phyloP scores from a whole-genome alignment of 2,329 filamentous ascomycete species.

The Xylariales sp. region DNA sequence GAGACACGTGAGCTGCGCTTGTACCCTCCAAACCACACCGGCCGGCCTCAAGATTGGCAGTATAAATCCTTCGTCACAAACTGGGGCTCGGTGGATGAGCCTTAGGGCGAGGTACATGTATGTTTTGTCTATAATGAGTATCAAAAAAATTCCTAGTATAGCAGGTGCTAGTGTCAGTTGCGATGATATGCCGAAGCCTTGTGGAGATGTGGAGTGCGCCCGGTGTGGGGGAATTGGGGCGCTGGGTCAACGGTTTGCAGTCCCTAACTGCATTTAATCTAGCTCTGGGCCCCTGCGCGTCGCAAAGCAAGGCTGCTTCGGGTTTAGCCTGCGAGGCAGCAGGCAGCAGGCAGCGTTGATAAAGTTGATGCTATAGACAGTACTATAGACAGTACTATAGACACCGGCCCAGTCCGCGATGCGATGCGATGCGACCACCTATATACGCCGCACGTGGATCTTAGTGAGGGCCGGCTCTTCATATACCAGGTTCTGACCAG shows the following conservation, averaged over 20 bases:
- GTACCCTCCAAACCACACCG: not conserved
- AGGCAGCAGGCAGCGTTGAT: not conserved
- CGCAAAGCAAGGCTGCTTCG: constrained; percentile 25
- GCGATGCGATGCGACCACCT: not conserved
- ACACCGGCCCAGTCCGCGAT: not conserved
- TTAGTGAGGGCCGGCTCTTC: not conserved
- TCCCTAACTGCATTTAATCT: not conserved
- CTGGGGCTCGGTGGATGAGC: not conserved
- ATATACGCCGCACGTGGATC: not conserved
- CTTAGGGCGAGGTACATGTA: not conserved
- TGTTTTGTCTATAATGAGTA: not conserved
- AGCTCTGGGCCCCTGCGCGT: not conserved
- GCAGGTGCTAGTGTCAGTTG: not conserved
- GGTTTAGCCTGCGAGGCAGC: constrained; percentile 33
- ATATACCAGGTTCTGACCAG: not conserved
- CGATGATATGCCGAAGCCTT: constrained; percentile 11
- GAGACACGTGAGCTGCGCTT: not conserved
- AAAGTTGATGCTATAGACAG: not conserved
- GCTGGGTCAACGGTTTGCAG: not conserved
- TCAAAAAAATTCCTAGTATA: not conserved
- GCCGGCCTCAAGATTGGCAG: not conserved
- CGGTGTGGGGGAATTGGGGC: not conserved
- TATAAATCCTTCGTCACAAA: not conserved
- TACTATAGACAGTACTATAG: not conserved
- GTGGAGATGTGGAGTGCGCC: constrained; percentile 9